These are phyloP conservation scores for Penicillium sp. DNA, from an alignment of 2,329 filamentous ascomycete genomes.

Conservation along the genomic window DNA sequence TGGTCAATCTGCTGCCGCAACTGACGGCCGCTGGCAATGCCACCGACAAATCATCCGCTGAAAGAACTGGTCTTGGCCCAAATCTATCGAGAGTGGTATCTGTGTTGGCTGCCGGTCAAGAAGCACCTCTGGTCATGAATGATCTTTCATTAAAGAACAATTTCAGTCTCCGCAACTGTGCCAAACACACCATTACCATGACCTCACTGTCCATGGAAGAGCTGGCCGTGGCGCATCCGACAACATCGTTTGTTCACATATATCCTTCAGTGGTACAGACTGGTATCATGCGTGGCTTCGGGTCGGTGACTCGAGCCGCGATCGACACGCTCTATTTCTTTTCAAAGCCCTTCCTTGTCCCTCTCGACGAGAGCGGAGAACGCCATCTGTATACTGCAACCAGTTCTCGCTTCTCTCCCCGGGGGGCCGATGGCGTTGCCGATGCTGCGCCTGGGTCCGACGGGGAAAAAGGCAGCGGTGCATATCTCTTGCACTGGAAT, in stretches of 20 bases:
- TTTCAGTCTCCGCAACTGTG: slow-evolving; percentile 17
- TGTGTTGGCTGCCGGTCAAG: slow-evolving; percentile 17
- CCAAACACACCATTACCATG: slow-evolving; percentile 22
- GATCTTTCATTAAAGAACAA: slow-evolving; percentile 19
- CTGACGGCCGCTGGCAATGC: slow-evolving; percentile 13
- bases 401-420: slow-evolving; percentile 18
- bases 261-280: slow-evolving; percentile 51
- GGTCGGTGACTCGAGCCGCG: slow-evolving; percentile 7
- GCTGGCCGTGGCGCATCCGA: slow-evolving; percentile 51
- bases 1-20: slow-evolving; percentile 36
- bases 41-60: neutral
- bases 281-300: slow-evolving; percentile 14
- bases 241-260: slow-evolving; percentile 55
- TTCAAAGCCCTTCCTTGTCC: slow-evolving; percentile 14
- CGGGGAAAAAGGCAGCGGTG: slow-evolving; percentile 18
- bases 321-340: slow-evolving; percentile 8
- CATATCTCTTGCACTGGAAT: slow-evolving; percentile 20
- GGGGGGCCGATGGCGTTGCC: neutral
- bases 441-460: slow-evolving; percentile 17
- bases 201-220: slow-evolving; percentile 33
- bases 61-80: neutral
- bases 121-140: slow-evolving; percentile 16
- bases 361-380: slow-evolving; percentile 20
- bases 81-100: slow-evolving; percentile 20
- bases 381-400: slow-evolving; percentile 23